Conservation (phyloP, 108 stramenopile genomes). For the Skeletonema grethae region DNA sequence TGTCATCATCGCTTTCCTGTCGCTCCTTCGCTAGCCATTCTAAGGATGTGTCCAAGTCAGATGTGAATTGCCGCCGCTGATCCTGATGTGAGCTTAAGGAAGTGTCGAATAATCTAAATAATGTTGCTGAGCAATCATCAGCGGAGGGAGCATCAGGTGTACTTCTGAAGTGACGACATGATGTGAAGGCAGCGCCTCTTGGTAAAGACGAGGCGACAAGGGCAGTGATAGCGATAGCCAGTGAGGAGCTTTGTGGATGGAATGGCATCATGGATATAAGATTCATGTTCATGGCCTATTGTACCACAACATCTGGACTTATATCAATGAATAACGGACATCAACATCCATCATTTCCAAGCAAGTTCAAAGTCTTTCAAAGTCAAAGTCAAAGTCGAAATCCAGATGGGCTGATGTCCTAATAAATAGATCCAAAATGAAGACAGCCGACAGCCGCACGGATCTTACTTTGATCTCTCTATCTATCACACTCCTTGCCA, state of each 20-base stretch:
- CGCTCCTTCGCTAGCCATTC: constrained; percentile 56
- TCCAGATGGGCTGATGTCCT: background rate
- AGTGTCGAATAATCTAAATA: background rate
- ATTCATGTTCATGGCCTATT: background rate
- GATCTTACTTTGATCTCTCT: too few species aligned
- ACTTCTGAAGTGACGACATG: background rate
- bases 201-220: background rate
- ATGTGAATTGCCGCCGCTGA: background rate
- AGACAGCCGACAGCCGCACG: too few species aligned
- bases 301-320: too few species aligned
- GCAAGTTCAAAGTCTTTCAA: too few species aligned
- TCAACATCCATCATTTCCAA: too few species aligned
- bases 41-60: constrained; percentile 52
- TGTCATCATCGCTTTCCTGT: constrained; percentile 13
- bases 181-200: background rate
- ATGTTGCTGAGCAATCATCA: too few species aligned
- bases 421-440: background rate
- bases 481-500: too few species aligned
- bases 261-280: background rate
- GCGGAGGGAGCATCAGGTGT: background rate
- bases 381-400: too few species aligned
- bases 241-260: background rate
- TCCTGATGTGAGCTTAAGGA: background rate
- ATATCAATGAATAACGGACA: too few species aligned
- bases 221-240: background rate